Evolutionary conservation across 306 rosid genomes (phyloP), one percentile per base, ranked within the genome.

Genomic region (Chamaecrista fasciculata): DNA sequence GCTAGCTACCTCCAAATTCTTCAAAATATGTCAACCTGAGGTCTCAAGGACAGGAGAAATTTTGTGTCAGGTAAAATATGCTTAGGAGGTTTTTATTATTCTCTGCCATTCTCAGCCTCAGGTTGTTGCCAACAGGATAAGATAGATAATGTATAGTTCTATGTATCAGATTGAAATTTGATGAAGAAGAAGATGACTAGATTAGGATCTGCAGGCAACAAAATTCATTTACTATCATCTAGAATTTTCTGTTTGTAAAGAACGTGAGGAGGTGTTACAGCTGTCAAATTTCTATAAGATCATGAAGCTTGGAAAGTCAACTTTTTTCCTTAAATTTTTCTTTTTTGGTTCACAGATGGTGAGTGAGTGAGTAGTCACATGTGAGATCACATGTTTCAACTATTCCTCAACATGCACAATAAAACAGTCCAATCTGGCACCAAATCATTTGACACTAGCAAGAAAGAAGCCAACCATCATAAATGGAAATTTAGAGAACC

Each of bases 341-440:
- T 73, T 70, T 69, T 56, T 70, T 68, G 59, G 64, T 11, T 70
- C 15, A 57, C 34, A 63, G 53, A 62, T 11, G 42, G 60, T n/a
- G n/a, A n/a, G n/a, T n/a, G n/a, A n/a, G n/a, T n/a, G n/a, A 59
- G 72, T 60, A 58, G 18, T 70, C 71, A 70, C 84, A 80, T 70
- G 84, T 70, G 81, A 61, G 44, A 76, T 80, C 80, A 80, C 81
- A 76, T 75, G 84, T 14, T 25, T 66, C 25, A 37, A 9, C 70
- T 75, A 70, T 67, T 65, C 70, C 29, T 70, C 72, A 80, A 75
- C 71, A 80, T 65, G 48, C 76, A 31, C 61, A 75, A 28, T 47
- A 33, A 19, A n/a, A 29, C 20, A 51, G 9, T 58, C 66, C 79
- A 63, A 74, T 69, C 59, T 62, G 72, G 59, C 66, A 42, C 65